Base-by-base conservation (phyloP, 1,139 yeast species). In the Geotrichum histeridarum region DNA sequence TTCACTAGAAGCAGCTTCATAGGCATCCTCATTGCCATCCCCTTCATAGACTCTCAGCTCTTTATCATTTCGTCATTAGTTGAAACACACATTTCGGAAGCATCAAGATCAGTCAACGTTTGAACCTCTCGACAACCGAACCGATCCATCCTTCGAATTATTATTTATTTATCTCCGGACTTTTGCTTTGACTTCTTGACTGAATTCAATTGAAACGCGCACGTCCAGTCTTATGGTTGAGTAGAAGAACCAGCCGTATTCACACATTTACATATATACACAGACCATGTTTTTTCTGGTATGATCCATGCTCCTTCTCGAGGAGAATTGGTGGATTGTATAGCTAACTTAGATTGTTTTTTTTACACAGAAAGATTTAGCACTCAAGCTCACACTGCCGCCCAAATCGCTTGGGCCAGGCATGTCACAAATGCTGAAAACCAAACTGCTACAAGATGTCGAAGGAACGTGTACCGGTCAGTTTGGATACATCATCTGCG, bases 391-490 rank as follows among this genome's bases (percentile, higher is more conserved):
- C 64, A 90, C 97, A 49, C 83, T 93, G 56, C 99, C 93, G 71
- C 99, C 99, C 55, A 90, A 98, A 46, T 93, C 84, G 70, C 93
- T 91, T 67, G 99, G 99, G 1, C 97, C 99, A 4, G 95, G 91
- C 64, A 93, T 93, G 98, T 90, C 88, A 71, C 95, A 89, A 67
- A 91, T 84, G 68, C 77, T 93, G 63, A 82, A 95, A 67, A 88
- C 90, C 67, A 91, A 91, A 70, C 78, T 93, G 61, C 78, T 94
- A 58, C 90, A 89, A 62, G 99, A 93, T 67, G 99, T 94, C 48
- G 99, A 93, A 72, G 99, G 99, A 18, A 90, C 98, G 1, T 94
- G 99, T 73, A 90, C 99, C 1, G 99, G 99, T 63, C 96, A 93
- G 70, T 93, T 93, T 73, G 99, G 99, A 7, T 93, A 93, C 71